Percentiles rank a stretch among this genome's conserved stretches.
These are phyloP conservation scores for Jamesozyma piceae DNA, from an alignment of 805 yeast species.

Conservation along the genomic window DNA sequence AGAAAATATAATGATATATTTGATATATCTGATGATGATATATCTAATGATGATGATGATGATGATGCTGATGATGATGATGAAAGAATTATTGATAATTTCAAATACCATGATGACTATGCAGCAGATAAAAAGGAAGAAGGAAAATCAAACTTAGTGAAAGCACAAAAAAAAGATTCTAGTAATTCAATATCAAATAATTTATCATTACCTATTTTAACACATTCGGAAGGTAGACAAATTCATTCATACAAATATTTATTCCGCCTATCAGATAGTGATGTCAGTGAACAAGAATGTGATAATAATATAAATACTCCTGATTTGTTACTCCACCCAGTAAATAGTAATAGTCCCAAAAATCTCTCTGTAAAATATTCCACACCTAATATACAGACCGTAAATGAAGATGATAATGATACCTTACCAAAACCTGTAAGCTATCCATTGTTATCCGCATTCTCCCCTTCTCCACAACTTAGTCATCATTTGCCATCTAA, in stretches of 20 bases:
- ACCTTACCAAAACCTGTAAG: not conserved
- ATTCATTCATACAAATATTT: not conserved
- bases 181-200: not conserved
- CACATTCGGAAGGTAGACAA: not conserved
- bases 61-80: not conserved
- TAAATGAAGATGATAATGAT: not conserved
- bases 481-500: not conserved
- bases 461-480: not conserved
- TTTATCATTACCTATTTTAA: not conserved
- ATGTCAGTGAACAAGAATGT: not conserved
- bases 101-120: not conserved
- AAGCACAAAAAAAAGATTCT: not conserved
- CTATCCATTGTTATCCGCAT: not conserved
- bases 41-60: conserved; percentile 1
- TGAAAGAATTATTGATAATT: not conserved
- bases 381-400: no score
- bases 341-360: not conserved
- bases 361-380: no score
- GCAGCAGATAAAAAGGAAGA: not conserved
- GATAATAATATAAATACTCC: not conserved
- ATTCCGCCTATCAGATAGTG: conserved; percentile 16
- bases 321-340: not conserved
- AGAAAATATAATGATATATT: conserved; percentile 7
- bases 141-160: not conserved
- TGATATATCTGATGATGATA: conserved; percentile 7